Percentiles rank a stretch among this genome's conserved stretches.
phyloP scores from a whole-genome alignment of 768 basidiomycete species.

The Tulasnella sp. region DNA sequence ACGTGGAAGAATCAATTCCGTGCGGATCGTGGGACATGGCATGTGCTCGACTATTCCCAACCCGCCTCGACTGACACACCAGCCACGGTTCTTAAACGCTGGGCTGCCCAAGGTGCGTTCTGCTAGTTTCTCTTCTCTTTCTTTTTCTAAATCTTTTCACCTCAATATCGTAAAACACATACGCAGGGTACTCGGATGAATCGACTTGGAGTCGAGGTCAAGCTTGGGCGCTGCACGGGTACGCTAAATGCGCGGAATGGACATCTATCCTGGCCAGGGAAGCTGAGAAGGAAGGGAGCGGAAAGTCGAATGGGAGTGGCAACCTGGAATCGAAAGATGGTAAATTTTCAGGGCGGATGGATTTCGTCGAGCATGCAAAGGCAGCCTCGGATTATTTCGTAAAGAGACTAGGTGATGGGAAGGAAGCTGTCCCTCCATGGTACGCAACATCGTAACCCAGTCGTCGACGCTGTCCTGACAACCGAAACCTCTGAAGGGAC shows the following conservation, averaged over 20 bases:
- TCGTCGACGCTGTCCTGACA: not conserved
- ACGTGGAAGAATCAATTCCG: not conserved
- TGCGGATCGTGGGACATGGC: not conserved
- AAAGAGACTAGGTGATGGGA: not conserved
- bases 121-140: too few species aligned
- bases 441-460: not conserved
- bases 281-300: not conserved
- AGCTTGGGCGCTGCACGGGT: constrained; percentile 7
- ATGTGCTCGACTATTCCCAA: constrained; percentile 2
- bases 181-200: not conserved
- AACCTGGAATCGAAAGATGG: not conserved
- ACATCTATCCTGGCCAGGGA: not conserved
- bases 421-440: constrained; percentile 4
- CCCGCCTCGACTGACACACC: not conserved
- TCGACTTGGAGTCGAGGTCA: constrained; percentile 5
- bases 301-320: not conserved
- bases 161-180: too few species aligned
- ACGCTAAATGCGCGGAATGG: constrained; percentile 5
- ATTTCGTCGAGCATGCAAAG: not conserved
- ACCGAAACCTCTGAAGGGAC: not conserved
- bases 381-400: constrained; percentile 4
- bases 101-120: not conserved
- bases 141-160: too few species aligned
- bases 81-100: not conserved
- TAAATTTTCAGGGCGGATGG: not conserved